Percentiles rank a stretch among this genome's conserved stretches.
These are phyloP conservation scores for Astrocystis sublimbata DNA, from an alignment of 495 filamentous ascomycete species.

Conservation along the genomic window DNA sequence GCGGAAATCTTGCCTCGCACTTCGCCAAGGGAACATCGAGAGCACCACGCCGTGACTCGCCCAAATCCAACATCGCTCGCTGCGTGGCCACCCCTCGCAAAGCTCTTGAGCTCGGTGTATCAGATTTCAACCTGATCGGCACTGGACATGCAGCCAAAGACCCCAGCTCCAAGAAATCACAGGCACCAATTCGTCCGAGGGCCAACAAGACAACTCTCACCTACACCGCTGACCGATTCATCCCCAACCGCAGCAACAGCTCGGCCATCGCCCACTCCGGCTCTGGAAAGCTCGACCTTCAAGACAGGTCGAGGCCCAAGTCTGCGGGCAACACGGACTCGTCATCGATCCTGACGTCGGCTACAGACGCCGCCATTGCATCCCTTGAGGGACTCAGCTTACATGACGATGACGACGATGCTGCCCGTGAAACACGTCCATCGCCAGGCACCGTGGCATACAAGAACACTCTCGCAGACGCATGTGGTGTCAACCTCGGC, in stretches of 20 bases:
- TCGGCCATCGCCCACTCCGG: conserved; percentile 82
- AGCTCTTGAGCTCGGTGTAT: conserved; percentile 87
- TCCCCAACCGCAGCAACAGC: conserved; percentile 86
- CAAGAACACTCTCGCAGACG: conserved; percentile 85
- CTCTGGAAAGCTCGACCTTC: conserved; percentile 71
- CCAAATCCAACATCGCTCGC: conserved; percentile 92
- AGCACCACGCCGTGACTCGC: conserved; percentile 68
- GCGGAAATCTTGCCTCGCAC: conserved; percentile 68
- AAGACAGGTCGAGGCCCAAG: conserved; percentile 67
- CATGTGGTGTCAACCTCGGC: conserved; percentile 89
- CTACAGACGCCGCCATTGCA: conserved; percentile 74
- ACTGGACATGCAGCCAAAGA: conserved; percentile 71
- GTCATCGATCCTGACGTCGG: conserved; percentile 68
- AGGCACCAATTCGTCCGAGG: conserved; percentile 62
- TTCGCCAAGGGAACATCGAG: conserved; percentile 68
- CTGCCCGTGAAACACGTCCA: conserved; percentile 65
- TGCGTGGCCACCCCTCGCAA: conserved; percentile 64
- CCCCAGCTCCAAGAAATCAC: conserved; percentile 66
- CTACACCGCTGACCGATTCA: conserved; percentile 92
- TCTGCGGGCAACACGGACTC: conserved; percentile 60
- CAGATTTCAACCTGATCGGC: conserved; percentile 87
- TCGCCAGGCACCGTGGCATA: conserved; percentile 88
- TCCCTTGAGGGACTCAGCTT: conserved; percentile 78
- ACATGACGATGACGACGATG: conserved; percentile 49
- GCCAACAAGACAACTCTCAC: conserved; percentile 77